Percentiles rank a stretch among this genome's conserved stretches.
Evolutionary conservation across 2,329 filamentous ascomycete genomes (phyloP).

Genomic region (Ustulina deusta): DNA sequence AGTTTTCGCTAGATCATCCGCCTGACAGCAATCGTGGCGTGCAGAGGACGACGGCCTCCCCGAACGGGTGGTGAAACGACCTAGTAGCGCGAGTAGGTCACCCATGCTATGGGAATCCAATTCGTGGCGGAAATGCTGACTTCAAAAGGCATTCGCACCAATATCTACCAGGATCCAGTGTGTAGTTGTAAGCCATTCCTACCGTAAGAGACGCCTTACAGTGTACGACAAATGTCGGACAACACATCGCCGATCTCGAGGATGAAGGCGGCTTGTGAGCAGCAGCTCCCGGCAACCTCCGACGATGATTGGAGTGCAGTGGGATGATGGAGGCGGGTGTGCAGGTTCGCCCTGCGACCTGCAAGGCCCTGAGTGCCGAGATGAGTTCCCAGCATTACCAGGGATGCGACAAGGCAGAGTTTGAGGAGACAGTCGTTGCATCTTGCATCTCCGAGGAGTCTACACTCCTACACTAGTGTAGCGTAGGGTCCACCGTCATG

Average conservation of each 20-base stretch:
- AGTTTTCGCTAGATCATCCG: conserved; percentile 28
- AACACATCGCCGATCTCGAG: neutral
- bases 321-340: conserved; percentile 21
- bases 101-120: neutral
- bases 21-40: neutral
- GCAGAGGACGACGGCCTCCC: neutral
- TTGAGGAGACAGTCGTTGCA: conserved; percentile 23
- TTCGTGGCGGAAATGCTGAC: conserved; percentile 7
- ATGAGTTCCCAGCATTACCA: conserved; percentile 23
- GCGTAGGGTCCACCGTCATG: too few species aligned
- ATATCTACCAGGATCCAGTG: conserved; percentile 1
- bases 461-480: too few species aligned
- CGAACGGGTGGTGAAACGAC: conserved; percentile 2
- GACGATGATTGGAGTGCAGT: conserved; percentile 9
- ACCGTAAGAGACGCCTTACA: neutral
- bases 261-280: neutral
- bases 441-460: conserved; percentile 37
- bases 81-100: neutral
- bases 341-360: conserved; percentile 15
- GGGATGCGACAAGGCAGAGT: conserved; percentile 19
- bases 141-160: neutral
- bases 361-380: conserved; percentile 31
- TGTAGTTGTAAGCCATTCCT: neutral
- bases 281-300: conserved; percentile 21
- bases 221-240: neutral